phyloP scores from a whole-genome alignment of 2,329 filamentous ascomycete genomes.

The Cladosporium colombiae region DNA sequence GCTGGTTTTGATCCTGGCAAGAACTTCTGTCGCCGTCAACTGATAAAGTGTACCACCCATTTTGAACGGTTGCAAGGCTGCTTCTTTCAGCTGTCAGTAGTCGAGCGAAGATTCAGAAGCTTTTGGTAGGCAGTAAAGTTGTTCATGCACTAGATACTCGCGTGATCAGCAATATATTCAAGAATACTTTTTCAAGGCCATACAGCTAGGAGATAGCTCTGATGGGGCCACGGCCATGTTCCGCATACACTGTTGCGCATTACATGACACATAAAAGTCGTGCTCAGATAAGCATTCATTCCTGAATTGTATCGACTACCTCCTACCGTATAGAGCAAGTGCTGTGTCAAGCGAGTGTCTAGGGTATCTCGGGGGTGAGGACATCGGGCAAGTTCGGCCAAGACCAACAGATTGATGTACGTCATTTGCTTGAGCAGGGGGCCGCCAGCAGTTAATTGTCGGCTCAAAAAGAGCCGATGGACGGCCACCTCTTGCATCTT shows the following conservation, averaged over 20 bases:
- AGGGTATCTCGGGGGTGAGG: background rate
- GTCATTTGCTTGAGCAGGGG: background rate
- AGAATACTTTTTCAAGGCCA: background rate
- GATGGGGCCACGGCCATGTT: background rate
- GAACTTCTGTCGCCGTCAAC: conserved; percentile 48
- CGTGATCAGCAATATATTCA: background rate
- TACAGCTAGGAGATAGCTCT: background rate
- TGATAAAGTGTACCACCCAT: conserved; percentile 27
- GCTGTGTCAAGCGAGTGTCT: background rate
- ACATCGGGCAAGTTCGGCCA: conserved; percentile 1
- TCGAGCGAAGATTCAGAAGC: background rate
- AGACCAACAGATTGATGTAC: conserved; percentile 1
- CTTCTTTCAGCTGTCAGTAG: background rate
- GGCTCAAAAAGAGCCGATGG: background rate
- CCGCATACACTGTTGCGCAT: background rate
- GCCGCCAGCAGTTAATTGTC: background rate
- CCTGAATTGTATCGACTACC: background rate
- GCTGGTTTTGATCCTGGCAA: conserved; percentile 42
- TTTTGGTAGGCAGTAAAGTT: background rate
- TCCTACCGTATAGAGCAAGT: conserved; percentile 2
- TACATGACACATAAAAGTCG: background rate
- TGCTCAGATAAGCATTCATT: background rate
- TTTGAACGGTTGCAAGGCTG: background rate
- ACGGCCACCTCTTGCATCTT: background rate
- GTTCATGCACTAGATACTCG: background rate